Base-by-base conservation (phyloP, 2,329 filamentous ascomycete genomes). In the Rhinocladiella similis region DNA sequence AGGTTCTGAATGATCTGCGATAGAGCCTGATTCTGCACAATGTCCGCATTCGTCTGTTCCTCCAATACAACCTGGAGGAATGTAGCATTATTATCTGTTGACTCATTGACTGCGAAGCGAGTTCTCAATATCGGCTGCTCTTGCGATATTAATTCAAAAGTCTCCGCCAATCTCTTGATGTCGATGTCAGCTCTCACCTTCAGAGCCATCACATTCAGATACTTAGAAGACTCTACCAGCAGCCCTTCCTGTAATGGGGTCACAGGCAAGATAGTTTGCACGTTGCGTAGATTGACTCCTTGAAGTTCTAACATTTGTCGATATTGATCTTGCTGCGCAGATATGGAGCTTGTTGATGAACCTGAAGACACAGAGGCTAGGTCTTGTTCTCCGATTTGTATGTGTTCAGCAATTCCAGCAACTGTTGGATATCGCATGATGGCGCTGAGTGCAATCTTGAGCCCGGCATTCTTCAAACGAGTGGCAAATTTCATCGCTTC, bases 401-500 rank as follows among this genome's bases (percentile, higher is more conserved):
- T 63, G 1, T 65, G 60, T 14, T 36, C 52, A 12, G 80, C 57
- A 68, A 95, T 89, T 2, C 75, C 81, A 0, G 78, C 69, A 35
- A 96, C 86, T 0, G 83, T 90, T 50, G 88, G 84, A 3, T 79
- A 79, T 50, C 83, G 86, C 80, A 96, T 88, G 19, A 97, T 86
- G n/a, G 80, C 77, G 63, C 90, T 89, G n/a, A 92, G 84, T 0
- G 86, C 76, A 10, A 96, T 69, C 0, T 74, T 68, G 18, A 94
- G 74, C 0, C 80, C 81, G 3, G 73, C 72, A 43, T 80, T 82
- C 61, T 82, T 88, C 1, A 96, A 77, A 51, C 85, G 81, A 0
- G 90, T 86, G 0, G 89, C 88, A 0, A 97, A 75, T 65, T 91
- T 95, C 70, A 97, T 93, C 1, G 88, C 83, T 70, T 97, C 92